These are phyloP conservation scores for Ceratocystis eucalypticola DNA, from an alignment of 2,329 filamentous ascomycete species.

Conservation along the genomic window DNA sequence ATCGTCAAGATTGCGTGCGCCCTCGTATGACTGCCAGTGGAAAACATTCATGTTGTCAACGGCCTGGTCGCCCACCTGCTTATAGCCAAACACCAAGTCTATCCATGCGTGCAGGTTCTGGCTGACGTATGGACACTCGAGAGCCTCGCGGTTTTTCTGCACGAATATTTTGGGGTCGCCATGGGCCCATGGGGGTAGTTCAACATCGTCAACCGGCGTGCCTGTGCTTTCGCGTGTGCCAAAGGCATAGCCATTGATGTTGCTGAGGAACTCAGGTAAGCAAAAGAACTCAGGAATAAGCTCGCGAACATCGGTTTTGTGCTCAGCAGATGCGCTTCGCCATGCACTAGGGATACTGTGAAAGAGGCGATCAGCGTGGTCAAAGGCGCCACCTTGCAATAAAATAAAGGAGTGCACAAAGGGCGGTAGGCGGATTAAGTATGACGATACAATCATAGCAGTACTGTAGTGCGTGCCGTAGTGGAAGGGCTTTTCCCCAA, in stretches of 20 bases:
- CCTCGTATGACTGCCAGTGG: slow-evolving; percentile 88
- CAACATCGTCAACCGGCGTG: slow-evolving; percentile 69
- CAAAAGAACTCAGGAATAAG: slow-evolving; percentile 97
- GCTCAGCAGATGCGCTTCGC: slow-evolving; percentile 76
- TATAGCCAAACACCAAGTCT: slow-evolving; percentile 84
- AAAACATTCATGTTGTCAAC: slow-evolving; percentile 90
- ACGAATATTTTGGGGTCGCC: slow-evolving; percentile 93
- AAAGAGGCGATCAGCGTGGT: slow-evolving; percentile 90
- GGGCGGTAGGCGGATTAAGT: slow-evolving; percentile 84
- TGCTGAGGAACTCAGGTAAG: slow-evolving; percentile 85
- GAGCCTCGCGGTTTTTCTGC: slow-evolving; percentile 82
- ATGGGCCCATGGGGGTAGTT: slow-evolving; percentile 92
- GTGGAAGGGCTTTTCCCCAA: slow-evolving; percentile 86
- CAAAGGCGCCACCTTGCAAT: slow-evolving; percentile 88
- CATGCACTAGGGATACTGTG: slow-evolving; percentile 85
- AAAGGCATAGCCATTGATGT: slow-evolving; percentile 89
- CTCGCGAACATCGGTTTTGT: slow-evolving; percentile 88
- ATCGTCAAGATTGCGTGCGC: slow-evolving; percentile 79
- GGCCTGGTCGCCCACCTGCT: slow-evolving; percentile 85
- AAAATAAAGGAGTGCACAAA: slow-evolving; percentile 93
- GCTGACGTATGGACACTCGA: slow-evolving; percentile 88
- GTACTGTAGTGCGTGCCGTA: slow-evolving; percentile 98
- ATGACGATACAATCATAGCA: slow-evolving; percentile 96
- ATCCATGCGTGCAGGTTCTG: slow-evolving; percentile 89
- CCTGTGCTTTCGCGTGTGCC: slow-evolving; percentile 70